These are phyloP conservation scores for Umbelopsis sp. DNA, from an alignment of 192 early-diverging fungal species.

Conservation along the genomic window DNA sequence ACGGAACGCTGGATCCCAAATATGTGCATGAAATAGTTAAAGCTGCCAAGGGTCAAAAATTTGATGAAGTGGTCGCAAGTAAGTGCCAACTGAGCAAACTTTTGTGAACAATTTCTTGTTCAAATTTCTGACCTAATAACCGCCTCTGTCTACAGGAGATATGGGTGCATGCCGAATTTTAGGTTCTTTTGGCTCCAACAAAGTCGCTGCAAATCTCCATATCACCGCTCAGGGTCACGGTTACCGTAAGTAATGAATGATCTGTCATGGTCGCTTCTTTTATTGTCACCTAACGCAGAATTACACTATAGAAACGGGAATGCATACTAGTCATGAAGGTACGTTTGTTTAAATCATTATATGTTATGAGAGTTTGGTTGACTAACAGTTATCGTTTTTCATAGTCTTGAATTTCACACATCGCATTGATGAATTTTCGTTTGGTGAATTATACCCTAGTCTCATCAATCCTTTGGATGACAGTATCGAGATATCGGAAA, in stretches of 20 bases:
- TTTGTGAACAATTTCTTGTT: background rate
- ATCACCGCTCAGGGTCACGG: conserved; percentile 91
- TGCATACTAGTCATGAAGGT: conserved; percentile 71
- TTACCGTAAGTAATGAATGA: conserved; percentile 50
- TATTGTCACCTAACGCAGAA: background rate
- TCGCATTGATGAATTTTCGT: conserved; percentile 89
- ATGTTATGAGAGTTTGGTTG: background rate
- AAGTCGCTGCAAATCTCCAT: conserved; percentile 87
- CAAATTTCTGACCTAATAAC: background rate
- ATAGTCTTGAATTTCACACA: conserved; percentile 93
- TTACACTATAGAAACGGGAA: conserved; percentile 37
- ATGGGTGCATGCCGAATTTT: conserved; percentile 72
- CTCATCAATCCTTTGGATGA: conserved; percentile 88
- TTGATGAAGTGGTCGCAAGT: conserved; percentile 29
- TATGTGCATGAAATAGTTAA: conserved; percentile 40
- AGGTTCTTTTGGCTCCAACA: conserved; percentile 77
- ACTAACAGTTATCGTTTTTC: conserved; percentile 9
- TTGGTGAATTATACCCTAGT: conserved; percentile 83
- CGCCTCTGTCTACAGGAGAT: conserved; percentile 21
- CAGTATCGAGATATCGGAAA: conserved; percentile 66
- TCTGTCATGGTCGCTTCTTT: background rate
- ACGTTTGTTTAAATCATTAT: background rate
- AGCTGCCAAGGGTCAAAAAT: conserved; percentile 34
- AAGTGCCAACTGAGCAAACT: background rate
- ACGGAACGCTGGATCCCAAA: conserved; percentile 33